These are phyloP conservation scores for Leishmania amazonensis DNA, from an alignment of 208 protist genomes.

Conservation along the genomic window DNA sequence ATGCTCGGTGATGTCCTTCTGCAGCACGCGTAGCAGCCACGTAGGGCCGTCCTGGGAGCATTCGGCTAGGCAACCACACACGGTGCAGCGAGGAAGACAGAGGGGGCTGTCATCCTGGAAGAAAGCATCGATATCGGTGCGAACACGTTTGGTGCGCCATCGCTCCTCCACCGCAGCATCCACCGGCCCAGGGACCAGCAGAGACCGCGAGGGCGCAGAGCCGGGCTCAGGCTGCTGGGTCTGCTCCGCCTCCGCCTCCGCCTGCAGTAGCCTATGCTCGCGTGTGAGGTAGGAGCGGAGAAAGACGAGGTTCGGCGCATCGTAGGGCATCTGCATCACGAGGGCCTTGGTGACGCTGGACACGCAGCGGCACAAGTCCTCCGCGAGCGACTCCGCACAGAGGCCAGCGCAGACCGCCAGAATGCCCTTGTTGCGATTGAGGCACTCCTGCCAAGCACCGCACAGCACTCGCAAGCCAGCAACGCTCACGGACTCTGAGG, in stretches of 20 bases:
- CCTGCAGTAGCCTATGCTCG: slow-evolving; percentile 30
- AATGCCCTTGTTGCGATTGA: slow-evolving; percentile 52
- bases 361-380: slow-evolving; percentile 47
- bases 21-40: slow-evolving; percentile 53
- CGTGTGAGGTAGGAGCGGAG: slow-evolving; percentile 24
- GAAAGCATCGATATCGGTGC: slow-evolving; percentile 29
- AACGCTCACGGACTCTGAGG: slow-evolving; percentile 21
- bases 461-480: slow-evolving; percentile 56
- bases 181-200: slow-evolving; percentile 17
- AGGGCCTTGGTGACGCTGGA: slow-evolving; percentile 43
- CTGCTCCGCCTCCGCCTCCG: background rate
- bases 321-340: slow-evolving; percentile 29
- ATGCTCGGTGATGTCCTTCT: slow-evolving; percentile 43
- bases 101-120: slow-evolving; percentile 22
- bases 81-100: slow-evolving; percentile 34
- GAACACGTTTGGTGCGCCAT: slow-evolving; percentile 21
- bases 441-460: slow-evolving; percentile 49
- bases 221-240: background rate
- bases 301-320: slow-evolving; percentile 23
- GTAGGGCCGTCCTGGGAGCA: slow-evolving; percentile 45
- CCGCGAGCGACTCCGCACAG: slow-evolving; percentile 49
- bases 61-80: slow-evolving; percentile 45
- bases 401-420: slow-evolving; percentile 66
- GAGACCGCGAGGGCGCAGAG: background rate
- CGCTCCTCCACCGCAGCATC: slow-evolving; percentile 23